Evolutionary conservation across 2,329 filamentous ascomycete species (phyloP), one percentile per base, ranked within the genome.

Genomic region (Trichoderma afroharzianum): DNA sequence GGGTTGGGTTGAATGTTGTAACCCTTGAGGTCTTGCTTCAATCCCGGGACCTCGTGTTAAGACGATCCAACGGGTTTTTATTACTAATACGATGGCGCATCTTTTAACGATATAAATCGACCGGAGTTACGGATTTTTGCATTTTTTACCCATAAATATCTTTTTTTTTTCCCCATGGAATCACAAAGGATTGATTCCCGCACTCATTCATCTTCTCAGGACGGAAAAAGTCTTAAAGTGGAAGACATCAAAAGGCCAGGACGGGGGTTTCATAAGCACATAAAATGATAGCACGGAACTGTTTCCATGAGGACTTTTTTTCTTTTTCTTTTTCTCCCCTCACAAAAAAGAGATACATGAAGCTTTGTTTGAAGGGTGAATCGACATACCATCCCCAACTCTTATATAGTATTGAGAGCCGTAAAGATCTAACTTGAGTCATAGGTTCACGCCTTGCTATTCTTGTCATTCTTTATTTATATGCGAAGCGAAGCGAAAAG

Each of bases 341-440:
- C 15, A 33, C 14, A 21, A 3, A 36, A n/a, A n/a, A n/a, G n/a
- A n/a, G n/a, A n/a, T n/a, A n/a, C n/a, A 57, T 12, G n/a, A 36
- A 32, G 26, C n/a, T n/a, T n/a, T n/a, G n/a, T n/a, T n/a, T n/a
- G n/a, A 24, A 21, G n/a, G 30, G 15, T 18, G 62, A 33, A 53
- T n/a, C 30, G n/a, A 36, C 15, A 12, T 21, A 39, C n/a, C 43
- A 6, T 67, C 2, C 50, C 15, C 63, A 67, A 67, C 24, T 67
- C 50, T 67, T 67, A 43, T 12, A 58, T 58, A 68, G 53, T 68
- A 58, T 2, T 68, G 53, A 68, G 64, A 32, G 64, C 64, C 24
- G 33, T 68, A 30, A 24, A 18, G 47, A 30, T 18, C 63, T 66
- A n/a, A 55, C 21, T 32, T 36, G 30, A 66, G 63, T 14, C n/a